These are phyloP conservation scores for Phytopythium aichiense DNA, from an alignment of 352 stramenopile genomes.

Conservation along the genomic window DNA sequence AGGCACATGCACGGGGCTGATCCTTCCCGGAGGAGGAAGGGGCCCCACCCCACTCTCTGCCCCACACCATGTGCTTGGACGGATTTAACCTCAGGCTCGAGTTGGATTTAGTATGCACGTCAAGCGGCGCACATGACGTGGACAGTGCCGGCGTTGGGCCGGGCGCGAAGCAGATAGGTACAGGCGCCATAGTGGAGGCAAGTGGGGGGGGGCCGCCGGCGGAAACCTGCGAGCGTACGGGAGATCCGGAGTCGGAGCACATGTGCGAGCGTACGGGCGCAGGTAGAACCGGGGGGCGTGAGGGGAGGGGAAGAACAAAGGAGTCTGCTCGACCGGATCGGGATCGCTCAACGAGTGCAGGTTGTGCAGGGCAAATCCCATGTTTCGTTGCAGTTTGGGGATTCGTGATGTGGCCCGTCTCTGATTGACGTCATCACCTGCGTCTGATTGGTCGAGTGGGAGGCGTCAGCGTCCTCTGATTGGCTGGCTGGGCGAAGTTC, in stretches of 20 bases:
- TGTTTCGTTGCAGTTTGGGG: background rate
- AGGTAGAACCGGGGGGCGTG: background rate
- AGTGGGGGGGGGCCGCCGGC: background rate
- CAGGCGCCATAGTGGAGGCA: background rate
- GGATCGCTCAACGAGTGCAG: background rate
- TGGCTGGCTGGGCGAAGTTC: background rate
- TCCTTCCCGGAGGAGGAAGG: background rate
- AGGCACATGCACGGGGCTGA: background rate
- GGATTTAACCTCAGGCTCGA: background rate
- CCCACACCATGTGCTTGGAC: background rate
- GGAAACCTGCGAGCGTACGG: conserved; percentile 14
- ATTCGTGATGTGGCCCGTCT: background rate
- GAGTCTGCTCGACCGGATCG: background rate
- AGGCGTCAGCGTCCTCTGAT: conserved; percentile 5
- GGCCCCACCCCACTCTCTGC: background rate
- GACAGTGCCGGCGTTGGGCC: background rate
- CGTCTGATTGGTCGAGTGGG: conserved; percentile 13
- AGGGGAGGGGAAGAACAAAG: too few relatives aligned
- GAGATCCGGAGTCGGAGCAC: conserved; percentile 5
- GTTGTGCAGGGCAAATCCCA: background rate
- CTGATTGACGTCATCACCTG: background rate
- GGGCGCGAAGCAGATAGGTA: background rate
- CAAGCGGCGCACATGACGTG: background rate
- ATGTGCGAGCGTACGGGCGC: conserved; percentile 10
- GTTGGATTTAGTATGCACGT: conserved; percentile 1